phyloP scores from a whole-genome alignment of 805 yeast species.

The Komagataella populi region DNA sequence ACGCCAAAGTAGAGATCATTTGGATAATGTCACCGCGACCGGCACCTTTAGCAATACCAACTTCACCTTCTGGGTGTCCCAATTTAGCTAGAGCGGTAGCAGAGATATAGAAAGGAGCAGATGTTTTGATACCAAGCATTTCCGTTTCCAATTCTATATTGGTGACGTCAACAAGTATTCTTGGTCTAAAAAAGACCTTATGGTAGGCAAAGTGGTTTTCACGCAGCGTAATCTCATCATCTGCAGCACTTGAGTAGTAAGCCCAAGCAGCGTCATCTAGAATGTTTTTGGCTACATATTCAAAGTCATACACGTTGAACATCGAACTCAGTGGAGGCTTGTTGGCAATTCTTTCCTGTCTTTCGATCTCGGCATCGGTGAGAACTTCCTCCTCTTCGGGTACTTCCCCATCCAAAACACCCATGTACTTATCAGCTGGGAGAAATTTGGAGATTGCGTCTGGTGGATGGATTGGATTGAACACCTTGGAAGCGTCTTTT shows the following conservation, averaged over 20 bases:
- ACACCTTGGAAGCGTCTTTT: slow-evolving; percentile 68
- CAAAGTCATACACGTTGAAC: slow-evolving; percentile 77
- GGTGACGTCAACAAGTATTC: slow-evolving; percentile 70
- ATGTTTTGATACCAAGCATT: slow-evolving; percentile 57
- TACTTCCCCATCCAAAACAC: slow-evolving; percentile 24
- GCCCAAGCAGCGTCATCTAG: slow-evolving; percentile 81
- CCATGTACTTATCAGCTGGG: slow-evolving; percentile 47
- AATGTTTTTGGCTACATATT: slow-evolving; percentile 68
- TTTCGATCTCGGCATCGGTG: slow-evolving; percentile 26
- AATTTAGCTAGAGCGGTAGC: slow-evolving; percentile 90
- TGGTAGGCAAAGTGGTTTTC: slow-evolving; percentile 89
- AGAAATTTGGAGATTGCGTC: slow-evolving; percentile 62
- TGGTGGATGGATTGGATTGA: slow-evolving; percentile 85
- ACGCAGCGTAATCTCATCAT: slow-evolving; percentile 81
- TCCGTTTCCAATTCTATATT: slow-evolving; percentile 55
- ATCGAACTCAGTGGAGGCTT: slow-evolving; percentile 63
- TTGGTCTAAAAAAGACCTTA: slow-evolving; percentile 77
- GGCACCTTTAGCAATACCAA: slow-evolving; percentile 74
- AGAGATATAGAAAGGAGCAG: slow-evolving; percentile 75
- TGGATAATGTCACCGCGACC: slow-evolving; percentile 60
- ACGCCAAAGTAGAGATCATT: slow-evolving; percentile 88
- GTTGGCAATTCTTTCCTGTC: slow-evolving; percentile 26
- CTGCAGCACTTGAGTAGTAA: slow-evolving; percentile 83
- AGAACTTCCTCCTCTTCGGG: slow-evolving; percentile 18
- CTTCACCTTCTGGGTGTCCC: slow-evolving; percentile 91